Evolutionary conservation across 2,329 filamentous ascomycete genomes (phyloP).

Genomic region (Alternaria sp.): DNA sequence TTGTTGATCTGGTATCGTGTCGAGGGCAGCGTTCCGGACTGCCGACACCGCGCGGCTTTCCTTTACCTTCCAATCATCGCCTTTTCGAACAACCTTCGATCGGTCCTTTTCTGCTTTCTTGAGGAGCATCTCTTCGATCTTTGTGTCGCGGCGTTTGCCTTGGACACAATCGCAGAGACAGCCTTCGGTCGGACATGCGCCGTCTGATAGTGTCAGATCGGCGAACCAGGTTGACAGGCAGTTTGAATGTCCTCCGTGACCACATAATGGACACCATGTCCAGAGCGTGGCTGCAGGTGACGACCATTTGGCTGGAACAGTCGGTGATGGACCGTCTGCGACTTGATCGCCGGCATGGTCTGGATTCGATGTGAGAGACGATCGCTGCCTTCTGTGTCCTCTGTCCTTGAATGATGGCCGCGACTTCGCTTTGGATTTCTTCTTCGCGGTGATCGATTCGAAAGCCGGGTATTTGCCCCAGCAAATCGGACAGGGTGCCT

Average conservation of each 20-base stretch:
- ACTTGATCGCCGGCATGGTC: conserved; percentile 15
- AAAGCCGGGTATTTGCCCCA: conserved; percentile 53
- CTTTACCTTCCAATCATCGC: conserved; percentile 51
- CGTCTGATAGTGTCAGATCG: conserved; percentile 54
- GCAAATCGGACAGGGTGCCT: conserved; percentile 53
- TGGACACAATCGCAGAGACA: conserved; percentile 66
- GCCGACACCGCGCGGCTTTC: conserved; percentile 53
- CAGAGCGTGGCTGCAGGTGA: conserved; percentile 51
- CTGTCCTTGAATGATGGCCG: conserved; percentile 27
- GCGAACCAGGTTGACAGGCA: conserved; percentile 65
- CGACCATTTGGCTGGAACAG: conserved; percentile 25
- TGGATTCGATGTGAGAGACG: conserved; percentile 28
- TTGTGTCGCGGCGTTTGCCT: conserved; percentile 50
- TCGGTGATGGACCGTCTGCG: conserved; percentile 28
- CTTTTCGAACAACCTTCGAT: conserved; percentile 43
- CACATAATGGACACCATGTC: conserved; percentile 66
- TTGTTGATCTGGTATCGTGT: conserved; percentile 24
- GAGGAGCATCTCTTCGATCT: conserved; percentile 35
- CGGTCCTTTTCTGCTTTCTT: conserved; percentile 45
- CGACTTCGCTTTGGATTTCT: conserved; percentile 34
- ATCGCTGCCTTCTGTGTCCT: conserved; percentile 35
- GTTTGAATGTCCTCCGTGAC: conserved; percentile 64
- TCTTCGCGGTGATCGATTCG: conserved; percentile 40
- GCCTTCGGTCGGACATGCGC: conserved; percentile 64
- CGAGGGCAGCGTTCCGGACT: conserved; percentile 41